phyloP scores from a whole-genome alignment of 2,329 filamentous ascomycete species.

The Penicillium frequentans region DNA sequence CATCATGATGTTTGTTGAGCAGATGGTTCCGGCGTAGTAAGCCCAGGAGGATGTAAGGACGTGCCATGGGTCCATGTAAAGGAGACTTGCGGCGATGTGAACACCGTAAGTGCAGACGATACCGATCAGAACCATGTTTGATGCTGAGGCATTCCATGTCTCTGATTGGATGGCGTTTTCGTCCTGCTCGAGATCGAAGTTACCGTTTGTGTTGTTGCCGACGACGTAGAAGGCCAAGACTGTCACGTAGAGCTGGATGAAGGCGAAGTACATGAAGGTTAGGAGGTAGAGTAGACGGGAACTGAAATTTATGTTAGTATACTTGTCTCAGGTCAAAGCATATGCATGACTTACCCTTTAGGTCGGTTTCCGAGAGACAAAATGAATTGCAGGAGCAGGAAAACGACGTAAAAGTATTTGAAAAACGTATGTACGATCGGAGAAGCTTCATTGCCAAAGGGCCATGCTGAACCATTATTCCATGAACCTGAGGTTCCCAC shows the following conservation, averaged over 20 bases:
- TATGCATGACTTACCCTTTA: conserved; percentile 59
- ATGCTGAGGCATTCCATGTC: conserved; percentile 62
- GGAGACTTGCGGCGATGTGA: conserved; percentile 90
- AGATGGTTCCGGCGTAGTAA: conserved; percentile 87
- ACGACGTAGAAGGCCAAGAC: conserved; percentile 66
- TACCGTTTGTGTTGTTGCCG: conserved; percentile 61
- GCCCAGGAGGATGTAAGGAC: conserved; percentile 96
- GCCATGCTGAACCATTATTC: conserved; percentile 67
- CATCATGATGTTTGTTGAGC: conserved; percentile 97
- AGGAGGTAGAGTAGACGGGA: conserved; percentile 86
- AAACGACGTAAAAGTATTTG: conserved; percentile 85
- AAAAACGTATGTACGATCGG: conserved; percentile 86
- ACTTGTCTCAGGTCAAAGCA: not conserved
- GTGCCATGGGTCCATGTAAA: conserved; percentile 98
- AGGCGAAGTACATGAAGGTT: conserved; percentile 79
- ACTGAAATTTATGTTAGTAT: conserved; percentile 5
- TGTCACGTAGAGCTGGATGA: conserved; percentile 63
- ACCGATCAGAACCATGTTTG: conserved; percentile 86
- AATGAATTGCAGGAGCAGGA: conserved; percentile 90
- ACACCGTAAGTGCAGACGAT: conserved; percentile 89
- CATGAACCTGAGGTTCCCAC: conserved; percentile 68
- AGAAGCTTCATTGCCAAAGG: conserved; percentile 81
- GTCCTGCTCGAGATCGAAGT: conserved; percentile 70
- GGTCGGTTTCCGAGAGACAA: conserved; percentile 91
- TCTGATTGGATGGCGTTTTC: not conserved